Evolutionary conservation across 1,139 yeast species (phyloP).

Genomic region (Geotrichum restrictum): DNA sequence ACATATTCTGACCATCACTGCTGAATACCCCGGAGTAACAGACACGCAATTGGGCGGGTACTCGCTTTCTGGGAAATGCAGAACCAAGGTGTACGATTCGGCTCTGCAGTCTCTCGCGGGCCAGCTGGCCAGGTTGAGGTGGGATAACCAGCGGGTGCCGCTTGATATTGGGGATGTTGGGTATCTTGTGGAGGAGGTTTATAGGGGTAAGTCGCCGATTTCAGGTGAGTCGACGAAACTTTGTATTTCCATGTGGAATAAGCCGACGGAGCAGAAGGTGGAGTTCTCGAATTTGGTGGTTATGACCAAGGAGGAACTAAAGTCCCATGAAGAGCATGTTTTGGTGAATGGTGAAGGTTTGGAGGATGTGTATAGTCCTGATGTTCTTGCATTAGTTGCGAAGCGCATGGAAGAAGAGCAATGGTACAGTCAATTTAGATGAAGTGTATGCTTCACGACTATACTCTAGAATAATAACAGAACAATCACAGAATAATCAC

Average conservation of each 20-base stretch:
- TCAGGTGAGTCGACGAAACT: slow-evolving; percentile 80
- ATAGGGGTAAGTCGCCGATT: slow-evolving; percentile 84
- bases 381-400: slow-evolving; percentile 56
- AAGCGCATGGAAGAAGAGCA: slow-evolving; percentile 68
- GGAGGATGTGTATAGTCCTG: slow-evolving; percentile 59
- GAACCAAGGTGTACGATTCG: slow-evolving; percentile 78
- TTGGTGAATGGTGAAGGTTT: slow-evolving; percentile 60
- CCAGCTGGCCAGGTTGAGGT: slow-evolving; percentile 74
- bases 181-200: slow-evolving; percentile 86
- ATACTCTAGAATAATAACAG: no score
- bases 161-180: slow-evolving; percentile 68
- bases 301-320: slow-evolving; percentile 85
- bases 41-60: slow-evolving; percentile 42
- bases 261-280: slow-evolving; percentile 34
- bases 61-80: slow-evolving; percentile 77
- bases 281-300: slow-evolving; percentile 73
- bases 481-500: no score
- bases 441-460: neutral
- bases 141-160: slow-evolving; percentile 55
- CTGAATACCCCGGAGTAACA: slow-evolving; percentile 76
- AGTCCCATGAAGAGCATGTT: slow-evolving; percentile 67
- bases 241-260: slow-evolving; percentile 81
- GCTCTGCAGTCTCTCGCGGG: slow-evolving; percentile 80
- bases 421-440: slow-evolving; percentile 46
- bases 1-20: slow-evolving; percentile 67